Percentiles rank a stretch among this genome's conserved stretches.
These are phyloP conservation scores for Ottelia alismoides DNA, from an alignment of 106 monocot genomes.

Conservation along the genomic window DNA sequence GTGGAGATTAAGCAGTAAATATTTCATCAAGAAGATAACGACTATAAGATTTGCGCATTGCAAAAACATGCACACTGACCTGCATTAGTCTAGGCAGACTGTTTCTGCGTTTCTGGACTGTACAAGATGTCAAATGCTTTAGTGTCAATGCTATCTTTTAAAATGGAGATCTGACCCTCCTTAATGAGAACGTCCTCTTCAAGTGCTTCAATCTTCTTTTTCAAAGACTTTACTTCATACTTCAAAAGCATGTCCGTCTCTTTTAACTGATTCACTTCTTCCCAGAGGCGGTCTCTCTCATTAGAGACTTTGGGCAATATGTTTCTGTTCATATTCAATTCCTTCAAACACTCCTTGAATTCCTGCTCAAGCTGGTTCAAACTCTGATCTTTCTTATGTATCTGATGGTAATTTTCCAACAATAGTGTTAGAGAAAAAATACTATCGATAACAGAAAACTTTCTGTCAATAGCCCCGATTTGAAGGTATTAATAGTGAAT, in stretches of 20 bases:
- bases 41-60: too few species aligned
- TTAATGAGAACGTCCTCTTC: conserved; percentile 67
- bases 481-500: too few species aligned
- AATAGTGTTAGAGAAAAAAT: too few species aligned
- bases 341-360: conserved; percentile 39
- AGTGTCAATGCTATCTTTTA: conserved; percentile 15
- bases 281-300: conserved; percentile 61
- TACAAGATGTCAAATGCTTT: conserved; percentile 3
- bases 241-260: conserved; percentile 39
- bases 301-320: conserved; percentile 37
- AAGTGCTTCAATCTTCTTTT: conserved; percentile 68
- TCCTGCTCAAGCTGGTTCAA: conserved; percentile 44
- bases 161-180: conserved; percentile 61
- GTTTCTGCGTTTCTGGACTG: too few species aligned
- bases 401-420: conserved; percentile 29
- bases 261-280: conserved; percentile 41
- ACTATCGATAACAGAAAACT: not conserved
- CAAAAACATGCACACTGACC: too few species aligned
- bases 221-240: conserved; percentile 30
- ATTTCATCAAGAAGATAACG: too few species aligned
- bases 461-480: not conserved
- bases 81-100: too few species aligned
- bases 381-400: conserved; percentile 54
- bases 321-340: conserved; percentile 27
- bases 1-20: too few species aligned